A percentile compares a stretch with the other conserved stretches of the same genome.
Evolutionary conservation across 2,329 filamentous ascomycete species (phyloP).

Genomic region (Meredithiella fracta): DNA sequence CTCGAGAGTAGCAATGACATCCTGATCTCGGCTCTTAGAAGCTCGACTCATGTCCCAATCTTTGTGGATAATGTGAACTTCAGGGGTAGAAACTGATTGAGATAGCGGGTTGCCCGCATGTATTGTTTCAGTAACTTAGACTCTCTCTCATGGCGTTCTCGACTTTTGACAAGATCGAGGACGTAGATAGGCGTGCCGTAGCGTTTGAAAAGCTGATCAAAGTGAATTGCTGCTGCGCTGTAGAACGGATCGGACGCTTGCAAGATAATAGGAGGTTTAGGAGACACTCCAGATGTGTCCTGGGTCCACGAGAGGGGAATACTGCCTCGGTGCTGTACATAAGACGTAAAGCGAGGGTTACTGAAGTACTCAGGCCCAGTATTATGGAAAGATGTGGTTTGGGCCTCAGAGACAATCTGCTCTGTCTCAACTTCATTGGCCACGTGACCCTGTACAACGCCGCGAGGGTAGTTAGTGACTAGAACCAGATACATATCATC

Average conservation of each 20-base stretch:
- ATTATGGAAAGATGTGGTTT: slow-evolving; percentile 89
- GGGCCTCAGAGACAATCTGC: slow-evolving; percentile 87
- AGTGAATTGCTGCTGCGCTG: slow-evolving; percentile 79
- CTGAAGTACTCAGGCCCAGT: slow-evolving; percentile 73
- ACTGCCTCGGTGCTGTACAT: slow-evolving; percentile 89
- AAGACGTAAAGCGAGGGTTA: slow-evolving; percentile 85
- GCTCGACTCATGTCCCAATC: slow-evolving; percentile 98
- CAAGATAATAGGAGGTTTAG: slow-evolving; percentile 89
- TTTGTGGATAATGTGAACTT: slow-evolving; percentile 79
- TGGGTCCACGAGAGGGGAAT: slow-evolving; percentile 97
- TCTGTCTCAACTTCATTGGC: slow-evolving; percentile 98
- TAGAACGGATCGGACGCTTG: slow-evolving; percentile 96
- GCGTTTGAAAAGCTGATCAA: slow-evolving; percentile 82
- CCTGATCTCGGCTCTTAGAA: slow-evolving; percentile 77
- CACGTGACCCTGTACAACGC: slow-evolving; percentile 51
- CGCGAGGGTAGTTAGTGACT: not conserved
- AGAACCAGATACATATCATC: no score
- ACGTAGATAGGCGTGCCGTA: slow-evolving; percentile 89
- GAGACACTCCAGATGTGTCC: slow-evolving; percentile 84
- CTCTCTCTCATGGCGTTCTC: slow-evolving; percentile 77
- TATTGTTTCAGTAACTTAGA: slow-evolving; percentile 82
- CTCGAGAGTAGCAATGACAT: slow-evolving; percentile 87
- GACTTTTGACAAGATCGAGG: slow-evolving; percentile 76
- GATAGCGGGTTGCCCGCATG: slow-evolving; percentile 70
- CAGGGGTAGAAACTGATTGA: slow-evolving; percentile 84